A percentile compares a stretch with the other conserved stretches of the same genome.
phyloP scores from a whole-genome alignment of 495 filamentous ascomycete genomes.

The Letharia columbiana region DNA sequence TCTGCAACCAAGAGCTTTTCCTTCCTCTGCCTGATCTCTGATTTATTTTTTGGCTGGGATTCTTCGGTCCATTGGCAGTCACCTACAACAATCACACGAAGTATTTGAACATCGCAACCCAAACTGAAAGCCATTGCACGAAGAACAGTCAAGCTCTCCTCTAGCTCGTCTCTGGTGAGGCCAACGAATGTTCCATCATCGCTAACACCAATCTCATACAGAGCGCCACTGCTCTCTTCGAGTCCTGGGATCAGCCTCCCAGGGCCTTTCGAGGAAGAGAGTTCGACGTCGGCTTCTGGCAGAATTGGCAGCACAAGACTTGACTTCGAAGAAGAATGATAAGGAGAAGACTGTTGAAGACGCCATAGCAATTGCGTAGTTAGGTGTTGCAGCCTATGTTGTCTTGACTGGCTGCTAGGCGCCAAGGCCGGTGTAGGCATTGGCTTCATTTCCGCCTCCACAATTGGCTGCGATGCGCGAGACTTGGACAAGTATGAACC shows the following conservation, averaged over 20 bases:
- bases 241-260: slow-evolving; percentile 66
- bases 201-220: slow-evolving; percentile 94
- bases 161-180: slow-evolving; percentile 80
- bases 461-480: slow-evolving; percentile 18
- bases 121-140: slow-evolving; percentile 84
- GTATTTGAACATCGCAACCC: slow-evolving; percentile 77
- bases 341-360: slow-evolving; percentile 86
- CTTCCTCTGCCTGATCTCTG: slow-evolving; percentile 27
- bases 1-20: slow-evolving; percentile 82
- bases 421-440: slow-evolving; percentile 30
- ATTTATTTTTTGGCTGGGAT: slow-evolving; percentile 23
- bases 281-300: slow-evolving; percentile 50
- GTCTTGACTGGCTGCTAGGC: slow-evolving; percentile 52
- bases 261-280: slow-evolving; percentile 46
- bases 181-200: slow-evolving; percentile 92
- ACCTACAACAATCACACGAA: slow-evolving; percentile 77
- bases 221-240: slow-evolving; percentile 82
- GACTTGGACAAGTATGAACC: slow-evolving; percentile 51
- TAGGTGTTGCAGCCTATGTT: slow-evolving; percentile 78
- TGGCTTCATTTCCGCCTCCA: not conserved
- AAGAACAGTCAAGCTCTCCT: slow-evolving; percentile 77
- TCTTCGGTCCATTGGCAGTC: slow-evolving; percentile 69
- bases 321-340: slow-evolving; percentile 67
- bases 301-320: slow-evolving; percentile 65
- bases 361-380: slow-evolving; percentile 95